A percentile compares a stretch with the other conserved stretches of the same genome.
Evolutionary conservation across 2,329 filamentous ascomycete species (phyloP).

Genomic region (Pyricularia pennisetigena): DNA sequence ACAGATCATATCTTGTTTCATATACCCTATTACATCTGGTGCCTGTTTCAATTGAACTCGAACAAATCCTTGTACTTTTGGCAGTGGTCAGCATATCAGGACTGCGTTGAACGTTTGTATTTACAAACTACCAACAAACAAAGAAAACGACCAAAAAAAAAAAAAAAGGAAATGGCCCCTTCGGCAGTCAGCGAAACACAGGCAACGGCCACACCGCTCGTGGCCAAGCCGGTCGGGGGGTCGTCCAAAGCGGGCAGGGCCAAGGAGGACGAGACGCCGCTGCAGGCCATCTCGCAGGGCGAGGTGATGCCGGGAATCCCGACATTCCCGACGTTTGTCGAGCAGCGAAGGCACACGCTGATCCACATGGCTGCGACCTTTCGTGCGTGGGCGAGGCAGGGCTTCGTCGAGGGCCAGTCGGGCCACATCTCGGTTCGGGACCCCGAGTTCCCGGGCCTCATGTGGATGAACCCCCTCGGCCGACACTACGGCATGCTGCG

Average conservation of each 20-base stretch:
- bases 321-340: slow-evolving; percentile 9
- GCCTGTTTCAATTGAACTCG: too few relatives aligned
- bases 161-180: slow-evolving; percentile 14
- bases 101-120: too few relatives aligned
- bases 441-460: slow-evolving; percentile 47
- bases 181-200: slow-evolving; percentile 9
- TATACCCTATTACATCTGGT: too few relatives aligned
- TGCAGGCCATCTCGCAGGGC: slow-evolving; percentile 18
- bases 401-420: slow-evolving; percentile 55
- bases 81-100: too few relatives aligned
- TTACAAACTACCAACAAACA: too few relatives aligned
- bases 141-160: too few relatives aligned
- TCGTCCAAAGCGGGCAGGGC: slow-evolving; percentile 6
- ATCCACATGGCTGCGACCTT: slow-evolving; percentile 40
- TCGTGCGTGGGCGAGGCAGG: slow-evolving; percentile 53
- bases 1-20: too few relatives aligned
- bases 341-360: slow-evolving; percentile 1
- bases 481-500: slow-evolving; percentile 58
- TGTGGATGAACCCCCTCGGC: slow-evolving; percentile 64
- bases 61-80: too few relatives aligned
- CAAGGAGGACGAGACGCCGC: slow-evolving; percentile 13
- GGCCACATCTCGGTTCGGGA: slow-evolving; percentile 58
- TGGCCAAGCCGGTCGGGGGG: not conserved
- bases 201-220: not conserved
- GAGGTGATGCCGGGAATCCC: slow-evolving; percentile 12